Evolutionary conservation across 805 yeast species (phyloP), one percentile per base, ranked within the genome.

Genomic region (Blastobotrys muscicola): DNA sequence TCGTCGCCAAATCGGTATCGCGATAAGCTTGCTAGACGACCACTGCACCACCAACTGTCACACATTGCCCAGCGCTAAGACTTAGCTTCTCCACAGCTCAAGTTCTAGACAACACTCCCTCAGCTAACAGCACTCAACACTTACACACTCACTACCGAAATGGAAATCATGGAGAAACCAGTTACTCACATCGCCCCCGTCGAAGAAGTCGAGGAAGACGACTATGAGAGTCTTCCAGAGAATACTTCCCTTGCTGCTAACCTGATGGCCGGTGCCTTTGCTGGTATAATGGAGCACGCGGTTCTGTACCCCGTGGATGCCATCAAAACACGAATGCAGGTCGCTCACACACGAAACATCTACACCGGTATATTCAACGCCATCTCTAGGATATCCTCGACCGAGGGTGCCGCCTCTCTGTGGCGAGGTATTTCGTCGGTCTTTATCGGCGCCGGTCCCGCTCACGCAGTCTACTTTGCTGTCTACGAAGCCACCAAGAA

Each of bases 211-310:
- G 50, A 46, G 13, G 51, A 48, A 33, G 36, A 39, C 38, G 98
- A 90, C 59, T 90, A 90, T 63, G 98, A 90, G 64, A 79, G 96
- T 4, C 71, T 90, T 26, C 97, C 97, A 1, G 84, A 80, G 31
- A 78, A 80, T 55, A 87, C 96, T 8, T 80, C 96, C 1, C 66
- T 92, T 43, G 59, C 77, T 4, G 85, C 94, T 3, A 94, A 89
- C 59, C 71, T 90, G 48, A 59, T 77, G 9, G 97, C 97, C 1
- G 98, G 98, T 8, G 97, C 97, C 0, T 85, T 87, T 66, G 97
- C 98, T n/a, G 98, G 98, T 23, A 85, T 92, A 45, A 85, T 90
- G 97, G 98, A 90, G 61, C 98, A 90, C 64, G 80, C 95, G 1
- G 86, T 90, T 37, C 86, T 90, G 96, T 90, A 80, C 60, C 98